A percentile compares a stretch with the other conserved stretches of the same genome.
These are phyloP conservation scores for Quercus phellos DNA, from an alignment of 331 rosid genomes.

Conservation along the genomic window DNA sequence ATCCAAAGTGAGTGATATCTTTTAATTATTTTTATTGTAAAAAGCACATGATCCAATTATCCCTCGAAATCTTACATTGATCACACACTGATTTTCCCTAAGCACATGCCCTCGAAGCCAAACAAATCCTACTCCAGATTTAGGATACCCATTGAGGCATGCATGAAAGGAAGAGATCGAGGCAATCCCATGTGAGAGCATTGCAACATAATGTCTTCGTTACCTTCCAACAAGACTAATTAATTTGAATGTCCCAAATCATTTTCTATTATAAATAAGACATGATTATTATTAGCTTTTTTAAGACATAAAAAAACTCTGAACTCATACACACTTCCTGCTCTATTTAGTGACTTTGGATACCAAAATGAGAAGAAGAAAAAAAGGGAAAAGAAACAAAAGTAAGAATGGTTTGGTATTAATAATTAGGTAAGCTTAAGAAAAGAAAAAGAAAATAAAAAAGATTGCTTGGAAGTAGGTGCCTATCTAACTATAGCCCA, in stretches of 20 bases:
- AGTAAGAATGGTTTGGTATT: neutral
- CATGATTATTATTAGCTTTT: too few species aligned
- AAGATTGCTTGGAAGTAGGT: neutral
- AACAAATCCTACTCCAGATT: conserved; percentile 10
- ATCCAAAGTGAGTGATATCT: neutral
- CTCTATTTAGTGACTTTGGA: neutral
- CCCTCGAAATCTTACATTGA: conserved; percentile 17
- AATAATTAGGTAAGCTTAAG: too few species aligned
- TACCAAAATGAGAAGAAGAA: neutral
- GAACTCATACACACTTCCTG: too few species aligned
- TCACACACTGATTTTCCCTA: conserved; percentile 1
- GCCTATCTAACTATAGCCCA: neutral
- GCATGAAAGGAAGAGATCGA: neutral
- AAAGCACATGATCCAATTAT: conserved; percentile 29
- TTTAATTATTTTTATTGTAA: neutral
- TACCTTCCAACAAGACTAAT: neutral
- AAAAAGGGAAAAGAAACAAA: neutral
- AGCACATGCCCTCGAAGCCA: conserved; percentile 27
- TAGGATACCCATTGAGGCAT: neutral
- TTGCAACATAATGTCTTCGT: neutral
- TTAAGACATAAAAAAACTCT: too few species aligned
- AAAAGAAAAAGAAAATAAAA: too few species aligned
- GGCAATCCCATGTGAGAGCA: neutral
- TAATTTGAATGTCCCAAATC: neutral
- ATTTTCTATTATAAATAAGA: too few species aligned